phyloP scores from a whole-genome alignment of 2,329 filamentous ascomycete species.

The Ophiostoma tasmaniense region DNA sequence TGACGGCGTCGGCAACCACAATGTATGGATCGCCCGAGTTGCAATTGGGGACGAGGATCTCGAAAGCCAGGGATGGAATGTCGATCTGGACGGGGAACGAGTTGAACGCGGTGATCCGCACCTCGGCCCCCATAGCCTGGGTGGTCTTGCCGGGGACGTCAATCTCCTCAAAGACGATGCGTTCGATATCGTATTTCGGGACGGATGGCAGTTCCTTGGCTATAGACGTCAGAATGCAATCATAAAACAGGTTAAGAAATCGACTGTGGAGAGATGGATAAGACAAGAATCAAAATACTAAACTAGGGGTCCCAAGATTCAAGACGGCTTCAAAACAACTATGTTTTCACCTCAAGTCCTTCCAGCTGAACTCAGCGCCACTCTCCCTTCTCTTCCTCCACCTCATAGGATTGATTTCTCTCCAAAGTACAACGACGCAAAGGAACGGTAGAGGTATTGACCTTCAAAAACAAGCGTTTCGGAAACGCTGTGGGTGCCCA shows the following conservation, averaged over 20 bases:
- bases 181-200: slow-evolving; percentile 74
- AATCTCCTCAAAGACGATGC: slow-evolving; percentile 70
- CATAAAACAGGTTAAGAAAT: not conserved
- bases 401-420: slow-evolving; percentile 41
- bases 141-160: slow-evolving; percentile 38
- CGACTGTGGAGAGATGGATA: not conserved
- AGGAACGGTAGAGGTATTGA: slow-evolving; percentile 61
- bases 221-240: slow-evolving; percentile 32
- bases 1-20: slow-evolving; percentile 66
- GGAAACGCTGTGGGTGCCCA: slow-evolving; percentile 68
- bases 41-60: slow-evolving; percentile 79
- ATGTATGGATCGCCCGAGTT: slow-evolving; percentile 63
- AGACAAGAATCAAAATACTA: not conserved
- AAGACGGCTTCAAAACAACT: slow-evolving; percentile 12
- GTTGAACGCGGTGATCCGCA: slow-evolving; percentile 64
- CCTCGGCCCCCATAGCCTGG: slow-evolving; percentile 70
- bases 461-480: slow-evolving; percentile 75
- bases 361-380: not conserved
- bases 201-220: slow-evolving; percentile 64
- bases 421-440: slow-evolving; percentile 53
- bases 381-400: not conserved
- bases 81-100: slow-evolving; percentile 68
- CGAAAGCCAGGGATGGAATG: slow-evolving; percentile 73
- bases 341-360: not conserved
- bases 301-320: slow-evolving; percentile 8